Evolutionary conservation across 1,284 basidiomycete species (phyloP), one percentile per base, ranked within the genome.

Genomic region (Irpex lacteus): DNA sequence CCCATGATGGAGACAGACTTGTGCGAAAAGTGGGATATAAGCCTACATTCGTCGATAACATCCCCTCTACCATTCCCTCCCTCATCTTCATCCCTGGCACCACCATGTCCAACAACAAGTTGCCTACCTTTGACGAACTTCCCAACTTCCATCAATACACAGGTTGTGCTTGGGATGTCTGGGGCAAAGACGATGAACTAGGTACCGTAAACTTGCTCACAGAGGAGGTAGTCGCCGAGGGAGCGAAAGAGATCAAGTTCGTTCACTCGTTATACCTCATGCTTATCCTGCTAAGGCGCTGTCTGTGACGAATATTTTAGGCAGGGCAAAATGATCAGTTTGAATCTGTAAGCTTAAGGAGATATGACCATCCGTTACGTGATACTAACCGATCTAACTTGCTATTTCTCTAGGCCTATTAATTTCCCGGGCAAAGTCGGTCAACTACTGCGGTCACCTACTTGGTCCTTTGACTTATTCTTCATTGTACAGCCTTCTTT

Each of bases 191-290:
- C 21, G 90, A 92, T 68, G 78, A 91, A 70, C 77, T 92, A 13
- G 90, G 90, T 4, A 91, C 88, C 1, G 76, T 91, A 60, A 91
- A 91, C 73, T 66, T 91, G 52, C 75, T 92, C 61, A 91, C 90
- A 2, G 82, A 85, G 18, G 81, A 84, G 5, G 80, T 90, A 5
- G 87, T 91, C 15, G 78, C 82, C 69, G 78, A 77, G 52, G 82
- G 85, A 13, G 85, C 87, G 18, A 72, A 76, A 60, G 88, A 91
- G 71, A 85, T 92, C 53, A 80, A 79, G 87, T 88, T 68, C 54
- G 80, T 77, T 64, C 52, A 18, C 13, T 40, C 47, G 60, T 66
- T 53, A 26, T 53, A 9, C 11, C 57, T 62, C 49, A 60, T 66
- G 66, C 44, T 56, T 21, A 47, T 65, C 36, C 26, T 19, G 19